phyloP scores from a whole-genome alignment of 1,284 basidiomycete species.

The Porogramme epimiltina region DNA sequence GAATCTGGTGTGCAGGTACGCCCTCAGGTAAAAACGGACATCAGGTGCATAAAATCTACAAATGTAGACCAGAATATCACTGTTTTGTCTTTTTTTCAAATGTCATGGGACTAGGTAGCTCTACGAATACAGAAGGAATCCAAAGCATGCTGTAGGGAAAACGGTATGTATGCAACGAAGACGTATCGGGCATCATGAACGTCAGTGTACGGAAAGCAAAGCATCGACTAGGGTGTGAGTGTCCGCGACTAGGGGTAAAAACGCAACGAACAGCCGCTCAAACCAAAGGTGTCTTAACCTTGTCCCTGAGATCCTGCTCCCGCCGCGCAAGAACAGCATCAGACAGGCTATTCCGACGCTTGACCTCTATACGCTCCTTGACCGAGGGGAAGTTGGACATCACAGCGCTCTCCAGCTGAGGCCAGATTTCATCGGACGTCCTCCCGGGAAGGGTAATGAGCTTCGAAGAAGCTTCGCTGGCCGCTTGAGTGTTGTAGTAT shows the following conservation, averaged over 20 bases:
- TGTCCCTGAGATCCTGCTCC: conserved; percentile 16
- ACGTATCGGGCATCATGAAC: not conserved
- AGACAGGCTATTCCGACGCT: conserved; percentile 51
- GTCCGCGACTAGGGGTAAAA: not conserved
- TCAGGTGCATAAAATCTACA: not conserved
- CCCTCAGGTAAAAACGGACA: conserved; percentile 41
- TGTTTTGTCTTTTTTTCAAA: not conserved
- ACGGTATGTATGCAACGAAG: not conserved
- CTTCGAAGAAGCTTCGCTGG: conserved; percentile 33
- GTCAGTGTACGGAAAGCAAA: not conserved
- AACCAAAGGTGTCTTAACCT: conserved; percentile 2
- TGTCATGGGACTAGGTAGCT: not conserved
- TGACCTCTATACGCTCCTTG: conserved; percentile 49
- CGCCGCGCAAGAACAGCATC: conserved; percentile 40
- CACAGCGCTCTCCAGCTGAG: conserved; percentile 68
- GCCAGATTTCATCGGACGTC: conserved; percentile 95
- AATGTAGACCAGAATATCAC: no score
- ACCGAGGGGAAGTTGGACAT: conserved; percentile 58
- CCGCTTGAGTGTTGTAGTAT: conserved; percentile 59
- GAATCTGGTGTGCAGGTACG: conserved; percentile 51
- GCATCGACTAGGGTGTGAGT: not conserved
- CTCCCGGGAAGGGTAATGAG: conserved; percentile 80
- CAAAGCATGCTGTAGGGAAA: not conserved
- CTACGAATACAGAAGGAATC: conserved; percentile 5
- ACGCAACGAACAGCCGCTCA: not conserved